Evolutionary conservation across 352 stramenopile genomes (phyloP), one percentile per base, ranked within the genome.

Genomic region (Phytopythium aichiense): DNA sequence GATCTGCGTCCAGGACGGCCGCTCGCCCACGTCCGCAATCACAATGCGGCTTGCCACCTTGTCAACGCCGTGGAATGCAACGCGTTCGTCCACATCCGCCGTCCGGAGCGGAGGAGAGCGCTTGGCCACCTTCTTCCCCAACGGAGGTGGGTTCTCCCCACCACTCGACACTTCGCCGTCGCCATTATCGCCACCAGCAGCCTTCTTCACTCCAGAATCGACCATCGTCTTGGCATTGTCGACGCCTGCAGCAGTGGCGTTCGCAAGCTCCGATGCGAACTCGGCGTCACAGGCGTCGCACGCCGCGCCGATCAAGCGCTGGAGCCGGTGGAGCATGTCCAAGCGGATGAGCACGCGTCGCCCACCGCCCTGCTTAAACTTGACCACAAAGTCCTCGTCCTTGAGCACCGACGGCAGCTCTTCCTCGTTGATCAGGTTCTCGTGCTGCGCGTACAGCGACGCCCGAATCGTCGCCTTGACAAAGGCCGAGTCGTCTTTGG

Each of bases 351-450:
- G 63, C 11, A 96, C 79, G 43, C 87, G 84, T 15, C 85, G 82
- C n/a, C 80, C 87, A 8, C 85, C 87, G 58, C 87, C 86, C 50
- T 96, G 87, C 60, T 94, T 94, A 20, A 88, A 72, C 65, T 94
- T 94, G 9, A 89, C 63, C 48, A 94, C 78, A 54, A 96, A 96
- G 37, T 96, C 87, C 28, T 96, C 87, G 69, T 96, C 87, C 55
- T 94, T 91, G 3, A 96, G 59, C 25, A 96, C 87, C 4, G 78
- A 12, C 9, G 87, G 77, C 54, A 94, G 62, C 33, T 87, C 76
- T 54, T 90, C 80, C 68, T 92, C 79, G 50, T 94, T 75, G 53
- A 94, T 84, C 5, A 94, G 65, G 37, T 73, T 76, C 51, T 94
- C 79, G 35, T 79, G 76, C 55, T 93, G 85, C 31, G 85, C 85